These are phyloP conservation scores for Ascocoryne sarcoides DNA, from an alignment of 2,329 filamentous ascomycete genomes.

Conservation along the genomic window DNA sequence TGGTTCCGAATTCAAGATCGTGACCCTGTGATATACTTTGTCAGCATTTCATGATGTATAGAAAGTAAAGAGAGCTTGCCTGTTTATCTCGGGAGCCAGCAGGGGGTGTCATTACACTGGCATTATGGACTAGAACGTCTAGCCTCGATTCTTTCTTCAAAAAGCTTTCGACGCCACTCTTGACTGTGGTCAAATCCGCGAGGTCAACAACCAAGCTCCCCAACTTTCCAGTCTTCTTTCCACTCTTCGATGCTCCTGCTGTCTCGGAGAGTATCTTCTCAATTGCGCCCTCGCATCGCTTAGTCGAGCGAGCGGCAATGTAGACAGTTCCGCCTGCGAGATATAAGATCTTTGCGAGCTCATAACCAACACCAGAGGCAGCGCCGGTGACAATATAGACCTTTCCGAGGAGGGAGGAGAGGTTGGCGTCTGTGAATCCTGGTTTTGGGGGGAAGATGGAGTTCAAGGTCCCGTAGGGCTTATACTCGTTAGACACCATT, in stretches of 20 bases:
- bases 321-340: conserved; percentile 41
- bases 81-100: conserved; percentile 31
- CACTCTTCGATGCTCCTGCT: conserved; percentile 6
- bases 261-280: conserved; percentile 27
- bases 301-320: conserved; percentile 36
- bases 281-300: conserved; percentile 36
- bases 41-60: neutral
- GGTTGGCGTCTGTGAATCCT: conserved; percentile 34
- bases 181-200: conserved; percentile 24
- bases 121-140: conserved; percentile 38
- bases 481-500: no score
- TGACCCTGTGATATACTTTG: conserved; percentile 12
- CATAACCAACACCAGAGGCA: conserved; percentile 34
- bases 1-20: conserved; percentile 21
- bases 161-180: conserved; percentile 23
- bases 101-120: conserved; percentile 35
- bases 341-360: conserved; percentile 43
- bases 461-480: no score
- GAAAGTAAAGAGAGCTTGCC: conserved; percentile 8
- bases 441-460: conserved; percentile 33
- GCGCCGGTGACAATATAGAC: conserved; percentile 36
- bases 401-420: conserved; percentile 33
- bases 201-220: conserved; percentile 21
- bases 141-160: conserved; percentile 27
- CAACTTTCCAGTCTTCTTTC: conserved; percentile 12